Conservation (phyloP, 2,329 filamentous ascomycete genomes). For the Thermochaetoides dissita region DNA sequence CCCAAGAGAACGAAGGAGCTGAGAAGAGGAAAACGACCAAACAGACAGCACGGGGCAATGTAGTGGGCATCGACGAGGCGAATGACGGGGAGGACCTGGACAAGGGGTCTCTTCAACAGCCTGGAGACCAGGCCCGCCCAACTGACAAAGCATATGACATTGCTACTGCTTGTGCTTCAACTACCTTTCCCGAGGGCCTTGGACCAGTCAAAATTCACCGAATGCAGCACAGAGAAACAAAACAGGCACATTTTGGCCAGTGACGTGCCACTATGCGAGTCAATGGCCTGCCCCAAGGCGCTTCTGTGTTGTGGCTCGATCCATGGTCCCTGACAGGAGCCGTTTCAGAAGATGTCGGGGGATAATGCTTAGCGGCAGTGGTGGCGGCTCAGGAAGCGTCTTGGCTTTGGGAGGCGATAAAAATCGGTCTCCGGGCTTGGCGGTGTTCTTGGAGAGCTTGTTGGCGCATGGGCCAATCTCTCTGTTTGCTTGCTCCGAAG, state of each 20-base stretch:
- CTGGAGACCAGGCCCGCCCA: background rate
- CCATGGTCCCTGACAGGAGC: conserved; percentile 15
- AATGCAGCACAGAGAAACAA: background rate
- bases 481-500: too few species aligned
- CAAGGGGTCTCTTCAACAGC: background rate
- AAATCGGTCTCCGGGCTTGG: too few species aligned
- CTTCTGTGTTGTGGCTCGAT: conserved; percentile 11
- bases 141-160: background rate
- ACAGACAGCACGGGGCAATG: background rate
- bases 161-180: too few species aligned
- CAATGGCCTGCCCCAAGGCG: conserved; percentile 8
- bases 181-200: too few species aligned
- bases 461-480: too few species aligned
- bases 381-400: background rate
- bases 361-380: conserved; percentile 10
- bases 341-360: conserved; percentile 20
- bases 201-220: too few species aligned
- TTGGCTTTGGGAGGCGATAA: too few species aligned
- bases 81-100: conserved; percentile 2
- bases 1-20: too few species aligned
- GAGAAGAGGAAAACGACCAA: background rate
- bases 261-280: conserved; percentile 1
- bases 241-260: background rate
- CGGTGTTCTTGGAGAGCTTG: too few species aligned
- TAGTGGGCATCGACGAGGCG: background rate